Conservation (phyloP, 2,329 filamentous ascomycete genomes). For the Paecilomyces sp. region DNA sequence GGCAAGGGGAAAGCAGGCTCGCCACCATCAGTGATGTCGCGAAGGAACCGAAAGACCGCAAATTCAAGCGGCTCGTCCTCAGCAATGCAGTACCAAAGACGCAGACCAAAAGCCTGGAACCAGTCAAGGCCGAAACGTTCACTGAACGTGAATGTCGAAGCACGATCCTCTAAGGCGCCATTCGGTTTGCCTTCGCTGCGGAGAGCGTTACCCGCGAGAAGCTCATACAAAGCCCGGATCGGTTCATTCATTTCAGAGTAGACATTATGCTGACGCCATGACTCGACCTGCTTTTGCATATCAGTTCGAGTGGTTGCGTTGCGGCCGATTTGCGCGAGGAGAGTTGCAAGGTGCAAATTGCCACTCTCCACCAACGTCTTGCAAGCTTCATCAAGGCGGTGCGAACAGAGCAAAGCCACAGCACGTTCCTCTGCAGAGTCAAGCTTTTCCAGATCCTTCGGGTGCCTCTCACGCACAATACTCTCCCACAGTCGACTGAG, state of each 20-base stretch:
- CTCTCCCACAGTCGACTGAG: constrained; percentile 36
- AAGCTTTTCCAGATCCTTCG: constrained; percentile 58
- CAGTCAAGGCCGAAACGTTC: constrained; percentile 81
- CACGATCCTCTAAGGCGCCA: constrained; percentile 70
- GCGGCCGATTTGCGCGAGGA: constrained; percentile 74
- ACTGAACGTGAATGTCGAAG: constrained; percentile 73
- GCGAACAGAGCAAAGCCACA: constrained; percentile 68
- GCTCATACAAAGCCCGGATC: constrained; percentile 79
- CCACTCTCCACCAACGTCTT: constrained; percentile 66
- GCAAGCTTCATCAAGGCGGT: constrained; percentile 77
- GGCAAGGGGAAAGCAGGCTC: constrained; percentile 66
- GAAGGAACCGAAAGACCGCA: constrained; percentile 66
- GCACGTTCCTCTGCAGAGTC: constrained; percentile 72
- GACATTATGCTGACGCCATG: constrained; percentile 76
- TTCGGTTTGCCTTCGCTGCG: constrained; percentile 68
- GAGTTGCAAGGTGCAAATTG: constrained; percentile 75
- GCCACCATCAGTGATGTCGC: constrained; percentile 63
- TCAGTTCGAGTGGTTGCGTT: constrained; percentile 63
- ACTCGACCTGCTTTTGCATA: constrained; percentile 70
- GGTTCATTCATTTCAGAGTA: constrained; percentile 81
- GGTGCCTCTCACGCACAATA: constrained; percentile 54
- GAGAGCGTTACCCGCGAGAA: constrained; percentile 81
- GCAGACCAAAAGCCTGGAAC: constrained; percentile 86
- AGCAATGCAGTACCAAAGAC: constrained; percentile 78
- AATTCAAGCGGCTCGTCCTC: constrained; percentile 61